A percentile compares a stretch with the other conserved stretches of the same genome.
Evolutionary conservation across 2,329 filamentous ascomycete species (phyloP).

Genomic region (Nannizziopsis arthrosporioides): DNA sequence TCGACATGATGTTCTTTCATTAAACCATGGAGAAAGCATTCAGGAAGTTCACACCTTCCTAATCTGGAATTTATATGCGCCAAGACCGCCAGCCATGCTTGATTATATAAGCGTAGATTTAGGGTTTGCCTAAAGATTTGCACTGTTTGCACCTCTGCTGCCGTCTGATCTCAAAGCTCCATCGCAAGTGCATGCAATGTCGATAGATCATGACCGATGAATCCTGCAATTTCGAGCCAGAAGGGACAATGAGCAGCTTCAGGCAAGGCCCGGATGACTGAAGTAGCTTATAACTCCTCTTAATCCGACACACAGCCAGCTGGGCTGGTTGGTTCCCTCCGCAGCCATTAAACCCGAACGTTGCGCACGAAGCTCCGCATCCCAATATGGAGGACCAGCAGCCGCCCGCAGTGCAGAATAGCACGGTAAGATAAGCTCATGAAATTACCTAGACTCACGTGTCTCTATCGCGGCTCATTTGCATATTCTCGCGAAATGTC

Average conservation of each 20-base stretch:
- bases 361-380: background rate
- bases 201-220: background rate
- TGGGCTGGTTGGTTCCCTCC: background rate
- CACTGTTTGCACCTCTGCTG: conserved; percentile 14
- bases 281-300: conserved; percentile 2
- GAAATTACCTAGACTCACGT: background rate
- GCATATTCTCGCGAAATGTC: background rate
- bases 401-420: conserved; percentile 10
- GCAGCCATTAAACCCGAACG: background rate
- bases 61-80: too few relatives aligned
- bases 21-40: too few relatives aligned
- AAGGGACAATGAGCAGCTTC: conserved; percentile 3
- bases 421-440: conserved; percentile 10
- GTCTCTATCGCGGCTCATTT: background rate
- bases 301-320: background rate
- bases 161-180: background rate
- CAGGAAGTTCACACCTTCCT: too few relatives aligned
- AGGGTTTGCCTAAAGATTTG: conserved; percentile 10
- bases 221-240: background rate
- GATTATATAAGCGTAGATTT: conserved; percentile 1
- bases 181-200: background rate
- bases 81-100: too few relatives aligned
- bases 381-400: background rate
- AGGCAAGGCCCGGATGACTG: conserved; percentile 8
- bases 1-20: too few relatives aligned